Conservation (phyloP, 805 yeast genomes). For the Isabelozyma heimii region DNA sequence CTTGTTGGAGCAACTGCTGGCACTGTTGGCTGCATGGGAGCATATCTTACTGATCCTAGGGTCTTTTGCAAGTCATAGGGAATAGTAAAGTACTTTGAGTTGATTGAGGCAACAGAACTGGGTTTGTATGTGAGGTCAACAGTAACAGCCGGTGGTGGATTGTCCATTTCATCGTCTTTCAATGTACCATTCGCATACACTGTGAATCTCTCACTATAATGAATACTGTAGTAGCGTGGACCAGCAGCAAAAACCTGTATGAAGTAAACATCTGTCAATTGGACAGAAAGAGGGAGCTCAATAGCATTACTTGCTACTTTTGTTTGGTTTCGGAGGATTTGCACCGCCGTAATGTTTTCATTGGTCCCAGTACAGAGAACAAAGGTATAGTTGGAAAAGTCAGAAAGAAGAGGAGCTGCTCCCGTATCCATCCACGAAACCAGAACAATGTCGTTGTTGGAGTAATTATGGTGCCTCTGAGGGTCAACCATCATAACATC, state of each 20-base stretch:
- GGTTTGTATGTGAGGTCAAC: not conserved
- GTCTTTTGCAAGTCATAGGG: constrained; percentile 1
- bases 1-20: not conserved
- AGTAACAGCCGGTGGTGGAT: not conserved
- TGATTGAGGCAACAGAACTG: not conserved
- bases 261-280: not conserved
- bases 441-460: not conserved
- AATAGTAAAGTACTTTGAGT: not conserved
- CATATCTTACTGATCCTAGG: constrained; percentile 1
- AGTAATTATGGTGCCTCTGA: not conserved
- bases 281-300: not conserved
- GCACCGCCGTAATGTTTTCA: not conserved
- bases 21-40: constrained; percentile 2
- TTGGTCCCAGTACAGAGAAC: constrained; percentile 2
- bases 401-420: not conserved
- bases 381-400: constrained; percentile 1
- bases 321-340: not conserved
- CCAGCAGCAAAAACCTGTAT: constrained; percentile 1
- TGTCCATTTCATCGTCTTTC: not conserved
- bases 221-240: not conserved
- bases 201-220: constrained; percentile 1
- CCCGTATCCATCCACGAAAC: constrained; percentile 1
- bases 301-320: not conserved
- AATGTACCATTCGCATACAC: not conserved
- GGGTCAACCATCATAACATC: not conserved